Evolutionary conservation across 116 monocot genomes (phyloP).

Genomic region (Cymodocea nodosa): DNA sequence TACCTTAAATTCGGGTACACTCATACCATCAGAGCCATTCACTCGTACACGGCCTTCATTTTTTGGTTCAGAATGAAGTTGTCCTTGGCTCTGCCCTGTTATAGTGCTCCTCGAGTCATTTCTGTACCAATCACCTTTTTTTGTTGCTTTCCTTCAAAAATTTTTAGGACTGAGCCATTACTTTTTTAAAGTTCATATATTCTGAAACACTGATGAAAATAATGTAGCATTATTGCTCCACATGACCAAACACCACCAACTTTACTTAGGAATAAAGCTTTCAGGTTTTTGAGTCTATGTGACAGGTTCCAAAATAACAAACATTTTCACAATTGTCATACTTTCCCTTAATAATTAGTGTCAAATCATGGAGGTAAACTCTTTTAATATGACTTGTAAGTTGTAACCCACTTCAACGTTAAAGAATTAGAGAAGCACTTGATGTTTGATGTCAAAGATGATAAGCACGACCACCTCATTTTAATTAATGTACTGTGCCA

Average conservation of each 20-base stretch:
- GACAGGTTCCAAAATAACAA: background rate
- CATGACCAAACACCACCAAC: constrained; percentile 16
- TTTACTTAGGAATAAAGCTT: constrained; percentile 28
- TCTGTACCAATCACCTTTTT: background rate
- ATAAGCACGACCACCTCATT: background rate
- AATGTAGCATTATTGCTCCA: constrained; percentile 5
- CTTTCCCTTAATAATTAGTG: background rate
- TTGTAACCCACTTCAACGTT: too few species aligned
- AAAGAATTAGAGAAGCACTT: background rate
- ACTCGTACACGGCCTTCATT: background rate
- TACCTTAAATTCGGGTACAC: background rate
- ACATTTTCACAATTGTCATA: background rate
- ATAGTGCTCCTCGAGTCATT: background rate
- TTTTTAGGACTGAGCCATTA: background rate
- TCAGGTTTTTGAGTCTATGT: background rate
- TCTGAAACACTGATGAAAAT: background rate
- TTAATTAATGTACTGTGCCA: background rate
- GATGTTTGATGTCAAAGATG: background rate
- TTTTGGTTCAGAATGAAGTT: background rate
- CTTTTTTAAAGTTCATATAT: background rate
- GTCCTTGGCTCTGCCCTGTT: background rate
- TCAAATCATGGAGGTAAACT: background rate
- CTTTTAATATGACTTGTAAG: too few species aligned
- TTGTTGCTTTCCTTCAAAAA: background rate
- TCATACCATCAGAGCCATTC: background rate